A percentile compares a stretch with the other conserved stretches of the same genome.
phyloP scores from a whole-genome alignment of 192 early-diverging fungal species.

The Entomortierella parvispora region DNA sequence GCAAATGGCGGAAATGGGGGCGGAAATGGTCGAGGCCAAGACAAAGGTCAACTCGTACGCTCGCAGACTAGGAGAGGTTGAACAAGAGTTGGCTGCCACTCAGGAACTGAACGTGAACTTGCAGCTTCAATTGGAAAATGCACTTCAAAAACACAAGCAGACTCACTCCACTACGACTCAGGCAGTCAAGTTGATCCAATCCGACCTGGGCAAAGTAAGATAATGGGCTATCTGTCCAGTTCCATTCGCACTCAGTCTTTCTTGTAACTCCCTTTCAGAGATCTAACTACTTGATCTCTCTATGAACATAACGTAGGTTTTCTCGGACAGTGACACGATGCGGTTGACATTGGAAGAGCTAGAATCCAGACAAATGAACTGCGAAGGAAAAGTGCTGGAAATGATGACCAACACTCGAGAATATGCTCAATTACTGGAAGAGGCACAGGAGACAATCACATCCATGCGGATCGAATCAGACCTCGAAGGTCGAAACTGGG shows the following conservation, averaged over 20 bases:
- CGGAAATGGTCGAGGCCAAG: constrained; percentile 65
- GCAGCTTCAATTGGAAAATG: constrained; percentile 57
- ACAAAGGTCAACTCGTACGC: constrained; percentile 61
- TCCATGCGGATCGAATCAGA: constrained; percentile 56
- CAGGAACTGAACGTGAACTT: constrained; percentile 69
- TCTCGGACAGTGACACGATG: constrained; percentile 63
- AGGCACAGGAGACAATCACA: constrained; percentile 69
- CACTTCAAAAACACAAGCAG: constrained; percentile 63
- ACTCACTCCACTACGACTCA: constrained; percentile 63
- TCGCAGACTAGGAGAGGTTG: constrained; percentile 64
- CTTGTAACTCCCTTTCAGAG: no score
- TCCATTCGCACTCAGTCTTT: neutral
- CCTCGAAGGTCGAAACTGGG: constrained; percentile 47
- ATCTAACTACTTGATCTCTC: constrained; percentile 5
- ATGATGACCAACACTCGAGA: constrained; percentile 69
- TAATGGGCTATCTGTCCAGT: neutral
- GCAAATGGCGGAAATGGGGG: constrained; percentile 68
- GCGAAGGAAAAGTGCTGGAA: constrained; percentile 61
- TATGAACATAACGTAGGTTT: constrained; percentile 25
- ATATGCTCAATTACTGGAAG: constrained; percentile 65
- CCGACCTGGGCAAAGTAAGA: constrained; percentile 60
- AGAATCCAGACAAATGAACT: constrained; percentile 62
- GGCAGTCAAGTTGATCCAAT: constrained; percentile 65
- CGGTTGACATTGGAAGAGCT: constrained; percentile 61
- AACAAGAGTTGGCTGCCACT: constrained; percentile 63